A percentile compares a stretch with the other conserved stretches of the same genome.
Conservation (phyloP, 331 rosid genomes). For the Saraca asoca region DNA sequence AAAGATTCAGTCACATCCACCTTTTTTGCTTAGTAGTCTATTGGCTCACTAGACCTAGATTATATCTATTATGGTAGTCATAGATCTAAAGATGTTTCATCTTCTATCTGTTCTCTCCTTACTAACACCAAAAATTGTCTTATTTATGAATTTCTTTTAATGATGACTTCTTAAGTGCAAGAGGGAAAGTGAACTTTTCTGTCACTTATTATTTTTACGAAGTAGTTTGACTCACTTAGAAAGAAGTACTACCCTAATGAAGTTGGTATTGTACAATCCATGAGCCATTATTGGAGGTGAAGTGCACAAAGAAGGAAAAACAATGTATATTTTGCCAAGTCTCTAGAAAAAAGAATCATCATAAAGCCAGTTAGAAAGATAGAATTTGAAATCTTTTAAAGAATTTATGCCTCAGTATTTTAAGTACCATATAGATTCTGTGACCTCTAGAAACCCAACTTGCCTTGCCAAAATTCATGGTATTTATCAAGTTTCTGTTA, state of each 20-base stretch:
- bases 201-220: constrained; percentile 71
- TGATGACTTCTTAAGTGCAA: constrained; percentile 51
- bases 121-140: constrained; percentile 55
- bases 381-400: too few relatives aligned
- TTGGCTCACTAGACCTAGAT: too few relatives aligned
- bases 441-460: too few relatives aligned
- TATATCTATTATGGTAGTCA: constrained; percentile 45
- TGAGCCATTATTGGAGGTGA: constrained; percentile 71
- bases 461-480: too few relatives aligned
- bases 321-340: constrained; percentile 72
- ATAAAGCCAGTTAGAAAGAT: constrained; percentile 67
- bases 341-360: constrained; percentile 69
- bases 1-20: too few relatives aligned
- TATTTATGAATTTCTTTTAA: constrained; percentile 56
- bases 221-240: constrained; percentile 63
- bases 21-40: too few relatives aligned
- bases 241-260: constrained; percentile 60
- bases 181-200: constrained; percentile 57
- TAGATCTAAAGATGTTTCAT: constrained; percentile 63
- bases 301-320: constrained; percentile 78
- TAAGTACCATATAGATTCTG: too few relatives aligned
- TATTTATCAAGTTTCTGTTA: constrained; percentile 69
- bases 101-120: constrained; percentile 45
- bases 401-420: too few relatives aligned
- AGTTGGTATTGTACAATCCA: constrained; percentile 61